Evolutionary conservation across 2,329 filamentous ascomycete genomes (phyloP).

Genomic region (Talaromyces marneffei): DNA sequence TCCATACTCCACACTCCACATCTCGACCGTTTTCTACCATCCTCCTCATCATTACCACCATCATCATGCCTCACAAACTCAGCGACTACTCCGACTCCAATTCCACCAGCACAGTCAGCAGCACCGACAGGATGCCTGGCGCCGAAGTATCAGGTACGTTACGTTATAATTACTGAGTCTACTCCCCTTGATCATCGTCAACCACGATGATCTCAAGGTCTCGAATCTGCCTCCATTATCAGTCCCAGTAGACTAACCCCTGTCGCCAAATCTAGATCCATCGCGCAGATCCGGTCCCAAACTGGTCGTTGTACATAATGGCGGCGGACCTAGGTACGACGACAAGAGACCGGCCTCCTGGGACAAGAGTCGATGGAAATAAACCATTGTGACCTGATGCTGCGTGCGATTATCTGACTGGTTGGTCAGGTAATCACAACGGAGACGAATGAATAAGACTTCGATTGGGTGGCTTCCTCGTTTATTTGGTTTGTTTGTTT

Average conservation of each 20-base stretch:
- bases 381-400: background rate
- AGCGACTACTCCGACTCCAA: constrained; percentile 14
- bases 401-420: background rate
- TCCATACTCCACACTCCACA: background rate
- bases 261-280: constrained; percentile 14
- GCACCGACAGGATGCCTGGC: constrained; percentile 14
- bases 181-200: background rate
- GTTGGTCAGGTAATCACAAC: background rate
- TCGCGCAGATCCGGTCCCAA: constrained; percentile 15
- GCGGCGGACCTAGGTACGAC: constrained; percentile 16
- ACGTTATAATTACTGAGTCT: too few species aligned
- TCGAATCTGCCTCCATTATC: background rate
- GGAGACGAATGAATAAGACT: background rate
- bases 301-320: constrained; percentile 17
- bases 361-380: constrained; percentile 17
- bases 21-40: background rate
- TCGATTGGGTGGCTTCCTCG: background rate
- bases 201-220: background rate
- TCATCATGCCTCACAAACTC: constrained; percentile 15
- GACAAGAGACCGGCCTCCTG: constrained; percentile 16
- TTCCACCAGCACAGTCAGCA: constrained; percentile 14
- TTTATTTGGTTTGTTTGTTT: background rate
- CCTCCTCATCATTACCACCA: background rate
- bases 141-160: constrained; percentile 12
- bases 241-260: background rate